Evolutionary conservation across 306 rosid genomes (phyloP), one percentile per base, ranked within the genome.

Genomic region (Citrullus mucosospermus): DNA sequence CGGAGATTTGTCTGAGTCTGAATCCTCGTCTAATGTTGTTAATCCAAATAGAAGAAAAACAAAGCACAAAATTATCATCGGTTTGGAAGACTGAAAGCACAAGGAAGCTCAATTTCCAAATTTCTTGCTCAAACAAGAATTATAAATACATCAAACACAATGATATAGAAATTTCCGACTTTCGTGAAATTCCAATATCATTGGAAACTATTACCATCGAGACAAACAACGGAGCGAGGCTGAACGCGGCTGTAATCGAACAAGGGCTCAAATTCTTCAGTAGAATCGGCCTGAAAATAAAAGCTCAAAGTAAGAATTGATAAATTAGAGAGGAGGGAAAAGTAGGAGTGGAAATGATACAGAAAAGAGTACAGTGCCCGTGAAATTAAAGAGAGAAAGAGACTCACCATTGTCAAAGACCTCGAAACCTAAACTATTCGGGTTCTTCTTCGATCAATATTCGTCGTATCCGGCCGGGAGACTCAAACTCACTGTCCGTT

Each of bases 221-320:
- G 82, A 72, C 60, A 54, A 0, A 83, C 65, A 78, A 83, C 38
- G 62, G 73, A 78, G 73, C 3, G 14, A 66, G 94, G 97, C 80
- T 94, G 98, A 41, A 94, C 93, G 39, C 98, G 94, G 6, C 82
- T 84, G 83, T 94, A 92, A 73, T 94, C 96, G 85, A 92, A 94
- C 84, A 94, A 87, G 55, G 97, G 96, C 63, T 94, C 97, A 9
- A 94, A 66, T 66, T 94, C 96, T n/a, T 93, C 98, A 14, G 59
- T 18, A 30, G 77, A 66, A 28, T 89, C 96, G 7, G 84, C 86
- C 93, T 91, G 85, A 61, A 86, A 53, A 60, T 61, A 18, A 38
- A 66, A 82, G 55, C 5, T 30, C 32, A 6, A n/a, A 74, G 57
- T 38, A 20, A 36, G 65, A 78, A 63, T 75, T 1, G 3, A 4